Base-by-base conservation (phyloP, 2,329 filamentous ascomycete genomes). In the Pyrenophora seminiperda region DNA sequence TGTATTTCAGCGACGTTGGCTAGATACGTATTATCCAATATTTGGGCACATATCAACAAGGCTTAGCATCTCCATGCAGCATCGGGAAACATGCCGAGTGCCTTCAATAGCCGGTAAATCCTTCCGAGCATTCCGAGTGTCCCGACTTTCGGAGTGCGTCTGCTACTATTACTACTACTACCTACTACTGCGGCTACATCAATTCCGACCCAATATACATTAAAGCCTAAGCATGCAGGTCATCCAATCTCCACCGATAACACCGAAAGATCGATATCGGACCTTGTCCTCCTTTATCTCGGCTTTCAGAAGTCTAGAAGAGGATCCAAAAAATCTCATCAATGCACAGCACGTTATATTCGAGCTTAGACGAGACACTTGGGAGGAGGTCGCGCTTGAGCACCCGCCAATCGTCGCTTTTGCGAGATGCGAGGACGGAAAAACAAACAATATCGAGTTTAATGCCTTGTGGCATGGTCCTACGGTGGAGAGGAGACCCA, bases 21-120 rank as follows among this genome's bases (percentile, higher is more conserved):
- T 24, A 24, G 10, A 9, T 24, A 9, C 6, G 22, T 24, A 9
- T 7, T 24, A 24, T 34, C 10, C n/a, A 24, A 24, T 15, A 22
- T 30, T 11, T n/a, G 24, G 22, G 17, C 34, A 15, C 7, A 9
- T 36, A 9, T 11, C 30, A 18, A 15, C 13, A 27, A 34, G 20
- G 17, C n/a, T 33, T 36, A 31, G 46, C 29, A 24, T 53, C 30
- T 39, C 38, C 22, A 53, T 40, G 46, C 30, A 53, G 15, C 13
- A 33, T 53, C 42, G 53, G 48, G 39, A 41, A 34, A 18, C 22
- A 29, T 50, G 29, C 50, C 50, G 32, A 43, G n/a, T 29, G 24
- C 53, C 53, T 50, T 50, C 29, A 50, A 50, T 56, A 56, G 33
- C 53, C 50, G 46, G 15, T 14, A 24, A 24, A 7, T 9, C 22